Percentiles rank a stretch among this genome's conserved stretches.
Conservation (phyloP, 768 basidiomycete species). For the Leccinum rimulosum region DNA sequence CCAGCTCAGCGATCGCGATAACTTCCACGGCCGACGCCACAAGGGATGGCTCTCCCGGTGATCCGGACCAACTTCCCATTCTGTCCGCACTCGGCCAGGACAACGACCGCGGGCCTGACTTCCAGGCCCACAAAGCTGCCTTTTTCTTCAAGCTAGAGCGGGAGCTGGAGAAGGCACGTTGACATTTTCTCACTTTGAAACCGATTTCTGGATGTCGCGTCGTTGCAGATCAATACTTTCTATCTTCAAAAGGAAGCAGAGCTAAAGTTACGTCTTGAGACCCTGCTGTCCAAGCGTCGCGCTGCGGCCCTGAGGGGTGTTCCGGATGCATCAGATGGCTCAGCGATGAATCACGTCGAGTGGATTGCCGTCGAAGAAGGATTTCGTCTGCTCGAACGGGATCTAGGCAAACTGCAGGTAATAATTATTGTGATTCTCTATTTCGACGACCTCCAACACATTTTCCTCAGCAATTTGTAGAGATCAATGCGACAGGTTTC, state of each 20-base stretch:
- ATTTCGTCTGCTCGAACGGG: constrained; percentile 89
- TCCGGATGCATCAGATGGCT: constrained; percentile 63
- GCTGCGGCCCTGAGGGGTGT: constrained; percentile 72
- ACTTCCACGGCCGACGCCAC: constrained; percentile 15
- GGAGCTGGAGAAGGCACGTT: constrained; percentile 89
- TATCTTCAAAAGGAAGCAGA: constrained; percentile 98
- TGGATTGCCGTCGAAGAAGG: constrained; percentile 98
- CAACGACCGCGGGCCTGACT: constrained; percentile 75
- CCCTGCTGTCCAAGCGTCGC: constrained; percentile 89
- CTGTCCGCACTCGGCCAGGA: constrained; percentile 63
- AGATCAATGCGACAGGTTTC: constrained; percentile 96
- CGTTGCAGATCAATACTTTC: constrained; percentile 87
- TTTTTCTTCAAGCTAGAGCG: constrained; percentile 99
- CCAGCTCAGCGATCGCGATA: constrained; percentile 32
- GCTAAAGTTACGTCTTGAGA: constrained; percentile 87
- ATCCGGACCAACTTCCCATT: constrained; percentile 52
- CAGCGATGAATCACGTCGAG: constrained; percentile 65
- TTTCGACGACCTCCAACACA: constrained; percentile 14
- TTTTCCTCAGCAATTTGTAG: constrained; percentile 80
- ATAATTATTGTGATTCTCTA: constrained; percentile 12
- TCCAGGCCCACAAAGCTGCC: constrained; percentile 92
- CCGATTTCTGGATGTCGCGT: constrained; percentile 4
- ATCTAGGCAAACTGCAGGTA: constrained; percentile 94
- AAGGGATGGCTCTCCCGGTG: constrained; percentile 31
- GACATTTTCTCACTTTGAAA: constrained; percentile 3